Evolutionary conservation across 2,329 filamentous ascomycete species (phyloP).

Genomic region (Sporothrix euskadiensis): DNA sequence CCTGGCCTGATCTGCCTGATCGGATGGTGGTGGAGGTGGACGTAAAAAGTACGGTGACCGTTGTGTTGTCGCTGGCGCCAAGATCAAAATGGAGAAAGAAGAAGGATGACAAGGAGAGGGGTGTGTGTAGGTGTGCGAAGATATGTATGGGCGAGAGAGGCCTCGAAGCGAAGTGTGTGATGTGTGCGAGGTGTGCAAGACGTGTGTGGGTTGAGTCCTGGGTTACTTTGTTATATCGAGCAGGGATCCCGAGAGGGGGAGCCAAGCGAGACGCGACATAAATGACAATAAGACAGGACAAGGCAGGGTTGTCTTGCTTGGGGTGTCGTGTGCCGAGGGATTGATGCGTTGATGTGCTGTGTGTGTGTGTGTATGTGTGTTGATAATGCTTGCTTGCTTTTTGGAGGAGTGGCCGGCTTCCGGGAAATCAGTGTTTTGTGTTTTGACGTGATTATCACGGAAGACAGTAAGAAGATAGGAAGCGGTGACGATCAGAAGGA

Average conservation of each 20-base stretch:
- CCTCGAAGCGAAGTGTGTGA: conserved; percentile 16
- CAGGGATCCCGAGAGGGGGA: background rate
- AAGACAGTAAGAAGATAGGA: background rate
- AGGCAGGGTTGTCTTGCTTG: background rate
- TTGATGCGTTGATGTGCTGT: background rate
- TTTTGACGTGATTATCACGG: conserved; percentile 6
- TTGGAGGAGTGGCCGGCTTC: conserved; percentile 10
- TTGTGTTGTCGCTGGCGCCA: background rate
- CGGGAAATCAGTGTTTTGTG: background rate
- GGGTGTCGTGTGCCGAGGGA: background rate
- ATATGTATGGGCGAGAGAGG: background rate
- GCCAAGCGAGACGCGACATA: conserved; percentile 5
- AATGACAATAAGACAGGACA: background rate
- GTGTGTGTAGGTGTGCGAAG: background rate
- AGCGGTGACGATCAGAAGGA: background rate
- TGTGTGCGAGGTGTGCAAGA: background rate
- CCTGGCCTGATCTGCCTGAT: conserved; percentile 10
- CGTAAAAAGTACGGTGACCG: background rate
- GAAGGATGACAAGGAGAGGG: background rate
- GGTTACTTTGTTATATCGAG: background rate
- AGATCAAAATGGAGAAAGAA: background rate
- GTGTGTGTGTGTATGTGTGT: background rate
- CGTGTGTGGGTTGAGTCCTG: background rate
- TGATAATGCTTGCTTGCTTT: background rate
- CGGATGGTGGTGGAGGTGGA: background rate